Evolutionary conservation across 1,284 basidiomycete genomes (phyloP), one percentile per base, ranked within the genome.

Genomic region (Sporisorium scitamineum): DNA sequence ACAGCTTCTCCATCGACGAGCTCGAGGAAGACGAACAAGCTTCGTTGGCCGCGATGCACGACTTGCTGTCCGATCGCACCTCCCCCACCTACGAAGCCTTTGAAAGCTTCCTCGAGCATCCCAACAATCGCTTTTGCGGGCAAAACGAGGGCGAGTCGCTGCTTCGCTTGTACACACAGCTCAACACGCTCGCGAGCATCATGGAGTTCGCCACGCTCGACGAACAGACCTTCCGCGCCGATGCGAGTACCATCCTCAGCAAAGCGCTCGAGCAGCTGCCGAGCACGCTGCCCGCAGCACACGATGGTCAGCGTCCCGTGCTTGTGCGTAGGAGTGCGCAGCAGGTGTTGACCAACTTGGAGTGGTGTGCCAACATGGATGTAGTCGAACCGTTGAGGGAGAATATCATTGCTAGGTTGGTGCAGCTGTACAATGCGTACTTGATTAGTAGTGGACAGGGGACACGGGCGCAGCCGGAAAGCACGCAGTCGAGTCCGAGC

Each of bases 121-220:
- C 75, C 18, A n/a, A 27, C 41, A 67, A 70, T 27, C 70, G 60
- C 32, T 67, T 54, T 31, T 69, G 66, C 42, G 63, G 57, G 16
- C 65, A 63, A 11, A 72, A 76, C 41, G 79, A 82, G 57, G 81
- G 79, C 24, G 79, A 82, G 51, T 64, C 76, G n/a, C 61, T 82
- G 11, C 78, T 82, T 14, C 72, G 80, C 13, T 73, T 82, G 9
- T 76, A 81, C 47, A 81, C 81, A 3, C 80, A 81, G 50, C 76
- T 82, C 53, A 61, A 71, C 39, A 81, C 81, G 11, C 61, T 82
- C 0, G 68, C 70, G 13, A 76, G 70, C 37, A 71, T 81, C 48
- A 70, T 66, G 58, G 73, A 76, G 32, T 70, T 76, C 18, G 64
- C 65, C 4, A 63, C 61, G 11, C 69, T 79, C 50, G 76, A 81